Evolutionary conservation across 2,329 filamentous ascomycete species (phyloP).

Genomic region (Venturia effusa): DNA sequence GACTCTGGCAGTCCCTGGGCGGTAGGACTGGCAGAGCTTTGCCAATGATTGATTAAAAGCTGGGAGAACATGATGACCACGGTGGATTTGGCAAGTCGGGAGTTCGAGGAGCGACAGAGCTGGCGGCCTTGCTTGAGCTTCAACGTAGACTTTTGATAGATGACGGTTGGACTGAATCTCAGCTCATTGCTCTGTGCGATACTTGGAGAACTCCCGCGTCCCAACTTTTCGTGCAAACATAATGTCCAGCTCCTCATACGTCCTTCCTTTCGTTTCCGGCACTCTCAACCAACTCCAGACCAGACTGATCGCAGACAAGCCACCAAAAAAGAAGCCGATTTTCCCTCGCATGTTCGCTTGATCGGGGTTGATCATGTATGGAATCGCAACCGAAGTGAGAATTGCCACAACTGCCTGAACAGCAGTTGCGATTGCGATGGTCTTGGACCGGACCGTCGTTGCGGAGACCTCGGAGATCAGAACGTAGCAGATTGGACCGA

Average conservation of each 20-base stretch:
- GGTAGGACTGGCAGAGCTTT: too few relatives aligned
- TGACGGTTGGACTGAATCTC: not conserved
- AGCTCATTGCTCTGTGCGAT: not conserved
- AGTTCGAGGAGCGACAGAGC: too few relatives aligned
- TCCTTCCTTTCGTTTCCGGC: conserved; percentile 68
- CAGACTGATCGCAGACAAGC: conserved; percentile 68
- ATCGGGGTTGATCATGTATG: conserved; percentile 84
- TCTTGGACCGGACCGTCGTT: conserved; percentile 78
- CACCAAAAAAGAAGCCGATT: conserved; percentile 80
- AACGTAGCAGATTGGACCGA: conserved; percentile 84
- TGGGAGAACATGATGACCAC: too few relatives aligned
- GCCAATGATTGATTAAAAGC: too few relatives aligned
- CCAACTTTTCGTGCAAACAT: conserved; percentile 65
- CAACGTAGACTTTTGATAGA: not conserved
- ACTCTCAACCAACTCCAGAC: conserved; percentile 73
- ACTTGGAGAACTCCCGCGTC: conserved; percentile 58
- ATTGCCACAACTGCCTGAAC: conserved; percentile 71
- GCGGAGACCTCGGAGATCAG: conserved; percentile 78
- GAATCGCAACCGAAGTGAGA: conserved; percentile 69
- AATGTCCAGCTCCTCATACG: conserved; percentile 77
- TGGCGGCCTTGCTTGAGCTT: too few relatives aligned
- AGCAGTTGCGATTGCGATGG: conserved; percentile 74
- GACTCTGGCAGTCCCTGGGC: too few relatives aligned
- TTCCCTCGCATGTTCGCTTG: conserved; percentile 84
- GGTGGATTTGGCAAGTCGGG: too few relatives aligned